Base-by-base conservation (phyloP, 371 early-diverging fungal species). In the Mucor piriformis region DNA sequence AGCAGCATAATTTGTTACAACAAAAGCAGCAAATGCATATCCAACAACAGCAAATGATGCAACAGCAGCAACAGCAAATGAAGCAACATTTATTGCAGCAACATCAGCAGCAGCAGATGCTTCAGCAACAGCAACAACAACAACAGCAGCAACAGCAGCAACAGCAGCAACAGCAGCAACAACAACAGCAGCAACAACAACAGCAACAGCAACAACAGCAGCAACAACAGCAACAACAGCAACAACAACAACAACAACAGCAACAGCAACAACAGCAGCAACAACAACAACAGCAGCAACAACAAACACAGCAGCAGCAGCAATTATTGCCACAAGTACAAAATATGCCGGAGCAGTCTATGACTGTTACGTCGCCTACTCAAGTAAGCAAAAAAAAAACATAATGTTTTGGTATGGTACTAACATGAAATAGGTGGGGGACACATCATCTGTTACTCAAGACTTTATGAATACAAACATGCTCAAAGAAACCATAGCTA, bases 381-480 rank as follows among this genome's bases (percentile, higher is more conserved):
- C 6, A 44, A 10, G 8, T 56, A 47, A 23, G 27, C 27, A 38
- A 13, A 3, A 23, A 6, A 20, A 10, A 12, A 10, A 0, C 24
- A 27, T 15, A n/a, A n/a, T n/a, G n/a, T n/a, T n/a, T n/a, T n/a
- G n/a, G n/a, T n/a, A n/a, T n/a, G 3, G 3, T 18, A 16, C 10
- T 25, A 29, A 16, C 20, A 1, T 27, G 6, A 27, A 24, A 35
- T 34, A 64, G 67, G 70, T 63, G 1, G 84, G 83, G 10, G 83
- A 80, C 50, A 70, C 73, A 33, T 70, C 77, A 2, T 27, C 40
- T 16, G 70, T 77, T 25, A 55, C 70, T 1, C 89, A 87, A 59
- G 68, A 74, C 25, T 81, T 89, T 44, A 70, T 87, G 61, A 84
- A 86, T 66, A 29, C 74, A 18, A 60, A 71, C 0, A 57, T 70